Base-by-base conservation (phyloP, 441 rosid genomes). In the Populus trichocarpa region DNA sequence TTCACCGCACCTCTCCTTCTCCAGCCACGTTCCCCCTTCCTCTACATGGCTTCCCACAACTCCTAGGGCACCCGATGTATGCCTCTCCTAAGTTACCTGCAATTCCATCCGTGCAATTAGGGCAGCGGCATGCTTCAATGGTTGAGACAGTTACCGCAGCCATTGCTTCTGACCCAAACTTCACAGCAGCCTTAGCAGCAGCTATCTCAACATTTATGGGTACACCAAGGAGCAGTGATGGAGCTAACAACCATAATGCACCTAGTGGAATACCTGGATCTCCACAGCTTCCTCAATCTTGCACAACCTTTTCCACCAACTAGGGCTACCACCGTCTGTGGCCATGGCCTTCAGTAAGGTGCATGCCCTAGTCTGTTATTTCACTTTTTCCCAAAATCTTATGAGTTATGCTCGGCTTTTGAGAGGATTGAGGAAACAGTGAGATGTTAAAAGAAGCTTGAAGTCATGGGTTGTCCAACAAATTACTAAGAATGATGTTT, bases 231-330 rank as follows among this genome's bases (percentile, higher is more conserved):
- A 76, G 77, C 69, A 75, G 50, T 32, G 79, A 82, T 32, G 84
- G 82, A 26, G 72, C 68, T 16, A 73, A 69, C 59, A 79, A 72
- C 38, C 70, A 53, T 26, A 75, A 71, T 33, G 75, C 84, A 6
- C 75, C 84, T 67, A 80, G 81, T 22, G 84, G 80, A 18, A 75
- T 79, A 73, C 90, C 94, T 6, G 89, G 86, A 18, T 90, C 98
- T 13, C 93, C 97, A 13, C 95, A 86, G 79, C 91, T 90, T 87
- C 97, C 93, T 72, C 95, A 93, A 72, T 90, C 96, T 81, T 95
- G 97, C 90, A 93, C 96, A 81, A 93, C 97, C 77, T 91, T 91
- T 84, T 91, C 98, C 72, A 88, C 94, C 61, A 91, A 83, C 83
- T 91, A 18, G n/a, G 5, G 12, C 0, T 8, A 20, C 33, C 25